phyloP scores from a whole-genome alignment of 2,329 filamentous ascomycete species.

The Penicillium sp. region DNA sequence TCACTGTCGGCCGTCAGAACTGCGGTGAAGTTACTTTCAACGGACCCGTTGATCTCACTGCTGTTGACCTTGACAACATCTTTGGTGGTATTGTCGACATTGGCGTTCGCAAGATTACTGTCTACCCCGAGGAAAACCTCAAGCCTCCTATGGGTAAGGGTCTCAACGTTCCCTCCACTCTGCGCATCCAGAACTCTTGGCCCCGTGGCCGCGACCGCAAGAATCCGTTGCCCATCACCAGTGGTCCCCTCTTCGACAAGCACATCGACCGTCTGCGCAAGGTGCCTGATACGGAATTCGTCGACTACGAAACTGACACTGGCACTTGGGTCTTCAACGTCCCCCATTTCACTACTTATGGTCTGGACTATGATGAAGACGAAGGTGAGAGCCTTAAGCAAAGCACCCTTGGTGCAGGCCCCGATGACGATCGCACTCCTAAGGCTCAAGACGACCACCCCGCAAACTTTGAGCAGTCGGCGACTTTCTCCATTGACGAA shows the following conservation, averaged over 20 bases:
- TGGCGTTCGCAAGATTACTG: slow-evolving; percentile 76
- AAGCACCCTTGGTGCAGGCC: slow-evolving; percentile 54
- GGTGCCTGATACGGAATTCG: slow-evolving; percentile 78
- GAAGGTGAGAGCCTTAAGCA: slow-evolving; percentile 57
- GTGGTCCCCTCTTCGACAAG: slow-evolving; percentile 70
- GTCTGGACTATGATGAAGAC: slow-evolving; percentile 74
- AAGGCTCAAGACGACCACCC: slow-evolving; percentile 40
- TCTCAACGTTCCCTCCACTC: slow-evolving; percentile 85
- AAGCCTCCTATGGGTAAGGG: slow-evolving; percentile 87
- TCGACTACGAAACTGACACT: slow-evolving; percentile 74
- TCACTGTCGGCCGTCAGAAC: slow-evolving; percentile 79
- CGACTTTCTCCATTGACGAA: slow-evolving; percentile 45
- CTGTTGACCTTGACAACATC: slow-evolving; percentile 77
- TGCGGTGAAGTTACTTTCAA: slow-evolving; percentile 83
- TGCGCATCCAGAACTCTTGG: slow-evolving; percentile 91
- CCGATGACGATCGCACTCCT: slow-evolving; percentile 53
- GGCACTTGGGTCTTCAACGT: slow-evolving; percentile 91
- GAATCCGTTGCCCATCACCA: slow-evolving; percentile 58
- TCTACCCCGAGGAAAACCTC: slow-evolving; percentile 73
- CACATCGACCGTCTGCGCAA: slow-evolving; percentile 78
- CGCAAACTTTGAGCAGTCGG: slow-evolving; percentile 40
- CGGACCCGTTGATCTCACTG: slow-evolving; percentile 77
- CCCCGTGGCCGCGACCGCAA: slow-evolving; percentile 69
- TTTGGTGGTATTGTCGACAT: slow-evolving; percentile 76
- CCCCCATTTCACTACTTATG: slow-evolving; percentile 97